phyloP scores from a whole-genome alignment of 495 filamentous ascomycete species.

The Lindgomyces ingoldianus region DNA sequence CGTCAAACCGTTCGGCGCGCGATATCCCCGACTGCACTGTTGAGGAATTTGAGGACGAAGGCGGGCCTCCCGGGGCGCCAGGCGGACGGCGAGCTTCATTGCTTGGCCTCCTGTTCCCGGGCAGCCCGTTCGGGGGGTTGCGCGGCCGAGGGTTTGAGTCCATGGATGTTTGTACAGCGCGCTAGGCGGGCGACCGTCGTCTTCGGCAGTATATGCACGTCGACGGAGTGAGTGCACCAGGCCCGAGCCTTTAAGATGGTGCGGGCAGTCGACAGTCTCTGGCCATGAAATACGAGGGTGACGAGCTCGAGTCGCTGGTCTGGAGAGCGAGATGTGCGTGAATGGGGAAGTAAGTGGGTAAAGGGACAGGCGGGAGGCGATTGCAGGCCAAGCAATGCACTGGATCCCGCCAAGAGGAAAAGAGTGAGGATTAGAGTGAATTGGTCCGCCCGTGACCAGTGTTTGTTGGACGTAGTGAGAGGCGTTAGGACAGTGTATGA shows the following conservation, averaged over 20 bases:
- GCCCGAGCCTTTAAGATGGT: not conserved
- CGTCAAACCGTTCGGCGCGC: constrained; percentile 88
- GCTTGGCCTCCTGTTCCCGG: constrained; percentile 20
- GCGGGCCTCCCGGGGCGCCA: constrained; percentile 20
- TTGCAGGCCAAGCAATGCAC: not conserved
- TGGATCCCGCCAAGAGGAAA: not conserved
- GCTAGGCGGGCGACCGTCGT: not conserved
- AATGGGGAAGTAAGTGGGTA: not conserved
- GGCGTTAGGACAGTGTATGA: not conserved
- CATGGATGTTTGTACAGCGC: constrained; percentile 19
- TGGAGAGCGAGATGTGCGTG: not conserved
- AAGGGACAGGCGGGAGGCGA: not conserved
- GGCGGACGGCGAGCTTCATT: constrained; percentile 27
- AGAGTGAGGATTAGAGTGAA: not conserved
- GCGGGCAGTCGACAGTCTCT: not conserved
- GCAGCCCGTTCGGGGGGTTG: constrained; percentile 12
- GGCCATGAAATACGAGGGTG: not conserved
- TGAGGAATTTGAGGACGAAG: constrained; percentile 17
- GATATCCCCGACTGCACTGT: constrained; percentile 43
- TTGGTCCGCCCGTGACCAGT: not conserved
- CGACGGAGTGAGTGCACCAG: not conserved
- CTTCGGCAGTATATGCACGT: not conserved
- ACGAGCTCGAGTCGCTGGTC: not conserved
- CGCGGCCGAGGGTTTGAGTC: constrained; percentile 32
- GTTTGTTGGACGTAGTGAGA: not conserved